Base-by-base conservation (phyloP, 495 filamentous ascomycete genomes). In the Penicillium roqueforti region DNA sequence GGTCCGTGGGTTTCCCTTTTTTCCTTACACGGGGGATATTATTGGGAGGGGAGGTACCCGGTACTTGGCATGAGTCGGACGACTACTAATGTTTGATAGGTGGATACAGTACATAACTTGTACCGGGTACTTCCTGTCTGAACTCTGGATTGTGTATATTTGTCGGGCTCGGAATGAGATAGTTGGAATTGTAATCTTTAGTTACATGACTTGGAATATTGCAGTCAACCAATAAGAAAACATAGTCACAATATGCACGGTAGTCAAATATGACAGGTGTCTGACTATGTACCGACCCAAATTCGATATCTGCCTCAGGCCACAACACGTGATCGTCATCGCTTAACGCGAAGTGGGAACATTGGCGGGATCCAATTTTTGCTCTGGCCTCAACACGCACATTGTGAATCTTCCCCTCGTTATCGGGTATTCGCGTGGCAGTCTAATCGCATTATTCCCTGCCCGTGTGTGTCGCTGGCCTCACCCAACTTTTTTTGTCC, bases 341-440 rank as follows among this genome's bases (percentile, higher is more conserved):
- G 71, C 70, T 74, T 74, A 74, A 63, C 68, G 68, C 65, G 55
- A 69, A 67, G 62, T 68, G 69, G 68, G 61, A 67, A 63, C 54
- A 62, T 47, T 53, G 48, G 47, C 44, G 59, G 62, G 64, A 43
- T 42, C 54, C 62, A 61, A 66, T 67, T 68, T 72, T 72, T 66
- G 63, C 60, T 66, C 23, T 44, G 41, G 65, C 59, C 54, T 71
- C 68, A 34, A 34, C 31, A 69, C 72, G 68, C 72, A 76, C 73
- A 74, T 71, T 67, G 62, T 58, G 65, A 55, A 58, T 62, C 61
- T 60, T 56, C 60, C 58, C 68, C 61, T 62, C 61, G 41, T 62
- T 48, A 56, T 63, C 58, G 61, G 65, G 61, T 70, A 63, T 66
- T 70, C 70, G 70, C 72, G 71, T 74, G 72, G 72, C 66, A 72